phyloP scores from a whole-genome alignment of 2,329 filamentous ascomycete genomes.

The Pseudopyrenochaeta lycopersici region DNA sequence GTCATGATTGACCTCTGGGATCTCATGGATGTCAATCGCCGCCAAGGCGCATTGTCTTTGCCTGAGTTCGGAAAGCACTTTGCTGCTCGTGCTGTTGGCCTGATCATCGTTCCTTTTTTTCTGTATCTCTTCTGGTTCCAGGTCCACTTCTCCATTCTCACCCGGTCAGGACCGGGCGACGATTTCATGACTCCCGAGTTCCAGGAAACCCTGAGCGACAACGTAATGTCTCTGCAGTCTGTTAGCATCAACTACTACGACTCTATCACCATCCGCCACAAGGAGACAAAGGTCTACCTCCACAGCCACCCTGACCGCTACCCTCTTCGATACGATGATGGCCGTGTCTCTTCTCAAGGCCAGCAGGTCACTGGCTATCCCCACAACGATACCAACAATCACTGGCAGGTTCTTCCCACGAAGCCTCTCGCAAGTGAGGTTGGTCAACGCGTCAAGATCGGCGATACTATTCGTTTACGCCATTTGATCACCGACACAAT shows the following conservation, averaged over 20 bases:
- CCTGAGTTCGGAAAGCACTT: constrained; percentile 89
- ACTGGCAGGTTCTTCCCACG: constrained; percentile 89
- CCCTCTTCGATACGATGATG: constrained; percentile 95
- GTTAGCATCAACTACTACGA: constrained; percentile 91
- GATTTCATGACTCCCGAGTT: constrained; percentile 99
- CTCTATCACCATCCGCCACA: constrained; percentile 86
- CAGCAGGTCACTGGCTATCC: constrained; percentile 99
- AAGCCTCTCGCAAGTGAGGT: constrained; percentile 59
- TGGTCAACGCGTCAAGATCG: constrained; percentile 77
- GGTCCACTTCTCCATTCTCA: constrained; percentile 93
- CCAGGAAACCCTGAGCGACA: constrained; percentile 96
- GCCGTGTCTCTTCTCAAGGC: constrained; percentile 92
- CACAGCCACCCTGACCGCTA: constrained; percentile 92
- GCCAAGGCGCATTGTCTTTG: constrained; percentile 80
- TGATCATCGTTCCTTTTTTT: constrained; percentile 91
- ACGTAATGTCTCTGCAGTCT: constrained; percentile 87
- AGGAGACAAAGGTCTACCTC: constrained; percentile 95
- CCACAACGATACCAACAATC: constrained; percentile 98
- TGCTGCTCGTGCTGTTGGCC: constrained; percentile 80
- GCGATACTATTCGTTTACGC: constrained; percentile 84
- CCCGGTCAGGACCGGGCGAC: constrained; percentile 88
- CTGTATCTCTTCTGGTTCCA: constrained; percentile 99
- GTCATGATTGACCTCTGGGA: constrained; percentile 96
- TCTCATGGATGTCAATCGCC: constrained; percentile 86
- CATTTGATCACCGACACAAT: constrained; percentile 87